Evolutionary conservation across 257 asterid genomes (phyloP), one percentile per base, ranked within the genome.

Genomic region (Anisodus tanguticus): DNA sequence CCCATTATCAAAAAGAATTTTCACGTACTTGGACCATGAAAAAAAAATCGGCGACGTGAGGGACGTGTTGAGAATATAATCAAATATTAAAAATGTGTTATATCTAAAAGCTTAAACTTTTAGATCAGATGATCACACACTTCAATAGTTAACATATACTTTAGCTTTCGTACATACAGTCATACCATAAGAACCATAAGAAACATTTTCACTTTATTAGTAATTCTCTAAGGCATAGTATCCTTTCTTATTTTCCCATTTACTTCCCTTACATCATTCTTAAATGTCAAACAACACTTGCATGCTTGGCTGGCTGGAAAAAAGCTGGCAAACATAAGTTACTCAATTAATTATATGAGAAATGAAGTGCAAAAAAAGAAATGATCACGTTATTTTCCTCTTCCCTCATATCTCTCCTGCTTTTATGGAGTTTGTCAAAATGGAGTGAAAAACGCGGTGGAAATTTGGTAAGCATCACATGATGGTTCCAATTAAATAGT

Each of bases 151-250:
- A 22, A 22, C 26, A 22, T 41, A 41, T 2, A 41, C 45, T 41
- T 41, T 41, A 41, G 2, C 5, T 41, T 41, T 41, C 45, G 3
- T 41, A 5, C 45, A 41, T 41, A 5, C 3, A 41, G 45, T 41
- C 16, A 10, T 53, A 51, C 57, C 15, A 51, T 51, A 8, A 63
- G 70, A 77, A 51, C 57, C 15, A 51, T 51, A 8, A 63, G 70
- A 77, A 22, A 22, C 26, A 12, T 45, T 80, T 85, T 57, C 71
- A 83, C 41, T 60, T 85, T 91, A 51, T 89, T 85, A 90, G 90
- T 83, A 62, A 55, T 89, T 72, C 47, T 83, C 78, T 86, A 87
- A 79, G 88, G 85, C 45, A 41, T 41, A 1, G 45, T 41, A 87
- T 88, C 87, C 70, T 83, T 81, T 83, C 85, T 83, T 84, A 3